Evolutionary conservation across 768 basidiomycete species (phyloP).

Genomic region (Phaeolepiota aurea): DNA sequence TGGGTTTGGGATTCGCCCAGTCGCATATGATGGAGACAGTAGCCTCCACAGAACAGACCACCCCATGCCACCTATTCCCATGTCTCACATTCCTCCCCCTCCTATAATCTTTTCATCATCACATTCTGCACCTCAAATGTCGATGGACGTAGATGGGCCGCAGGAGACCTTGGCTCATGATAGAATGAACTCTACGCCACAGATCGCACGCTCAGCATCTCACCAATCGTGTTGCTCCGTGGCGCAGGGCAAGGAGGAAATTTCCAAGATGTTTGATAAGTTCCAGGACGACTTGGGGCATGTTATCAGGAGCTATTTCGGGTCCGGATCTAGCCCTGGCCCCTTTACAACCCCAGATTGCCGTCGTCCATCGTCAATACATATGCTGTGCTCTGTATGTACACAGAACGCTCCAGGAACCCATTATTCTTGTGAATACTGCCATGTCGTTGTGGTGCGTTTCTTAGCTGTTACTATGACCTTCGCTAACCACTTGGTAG

Average conservation of each 20-base stretch:
- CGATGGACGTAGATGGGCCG: slow-evolving; percentile 11
- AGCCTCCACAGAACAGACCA: background rate
- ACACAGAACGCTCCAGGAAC: slow-evolving; percentile 18
- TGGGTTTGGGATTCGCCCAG: too few species aligned
- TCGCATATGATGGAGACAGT: too few species aligned
- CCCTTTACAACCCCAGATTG: too few species aligned
- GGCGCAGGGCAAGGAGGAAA: slow-evolving; percentile 37
- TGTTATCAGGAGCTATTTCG: slow-evolving; percentile 27
- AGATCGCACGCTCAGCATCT: slow-evolving; percentile 8
- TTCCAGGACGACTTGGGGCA: slow-evolving; percentile 49
- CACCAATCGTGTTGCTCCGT: slow-evolving; percentile 33
- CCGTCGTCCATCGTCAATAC: slow-evolving; percentile 2
- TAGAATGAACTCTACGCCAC: slow-evolving; percentile 9
- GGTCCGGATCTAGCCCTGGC: slow-evolving; percentile 28
- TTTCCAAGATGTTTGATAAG: slow-evolving; percentile 34
- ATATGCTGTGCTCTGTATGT: slow-evolving; percentile 21
- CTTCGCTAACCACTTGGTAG: slow-evolving; percentile 14
- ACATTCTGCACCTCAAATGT: slow-evolving; percentile 12
- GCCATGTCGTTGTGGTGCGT: slow-evolving; percentile 27
- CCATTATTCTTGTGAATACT: slow-evolving; percentile 28
- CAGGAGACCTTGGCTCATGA: background rate
- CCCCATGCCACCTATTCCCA: slow-evolving; percentile 8
- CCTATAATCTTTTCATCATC: slow-evolving; percentile 21
- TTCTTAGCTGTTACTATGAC: background rate
- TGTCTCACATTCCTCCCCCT: slow-evolving; percentile 24